phyloP scores from a whole-genome alignment of 371 early-diverging fungal species.

The Choanephora cucurbitarum region DNA sequence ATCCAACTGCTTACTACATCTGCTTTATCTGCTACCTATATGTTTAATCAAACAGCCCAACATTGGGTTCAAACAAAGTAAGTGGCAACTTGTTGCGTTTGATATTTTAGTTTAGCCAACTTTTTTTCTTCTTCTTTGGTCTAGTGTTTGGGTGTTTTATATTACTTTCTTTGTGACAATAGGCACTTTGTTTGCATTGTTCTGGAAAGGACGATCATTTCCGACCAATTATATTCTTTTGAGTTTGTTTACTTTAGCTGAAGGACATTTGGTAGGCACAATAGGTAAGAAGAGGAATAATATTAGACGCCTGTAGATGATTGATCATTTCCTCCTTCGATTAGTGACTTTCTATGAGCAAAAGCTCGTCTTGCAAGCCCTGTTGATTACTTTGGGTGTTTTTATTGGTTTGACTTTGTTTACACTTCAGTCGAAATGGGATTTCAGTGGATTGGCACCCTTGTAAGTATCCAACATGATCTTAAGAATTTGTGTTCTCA shows the following conservation, averaged over 20 bases:
- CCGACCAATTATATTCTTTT: constrained; percentile 70
- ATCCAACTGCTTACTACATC: constrained; percentile 66
- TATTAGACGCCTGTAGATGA: too few species aligned
- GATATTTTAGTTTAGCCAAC: background rate
- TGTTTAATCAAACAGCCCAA: constrained; percentile 54
- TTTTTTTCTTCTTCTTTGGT: too few species aligned
- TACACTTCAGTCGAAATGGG: constrained; percentile 71
- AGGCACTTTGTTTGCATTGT: constrained; percentile 55
- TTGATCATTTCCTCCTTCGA: too few species aligned
- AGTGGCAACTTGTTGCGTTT: constrained; percentile 15
- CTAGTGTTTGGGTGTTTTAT: constrained; percentile 47
- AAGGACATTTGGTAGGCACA: constrained; percentile 68
- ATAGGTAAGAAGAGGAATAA: constrained; percentile 38
- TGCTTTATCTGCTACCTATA: constrained; percentile 56
- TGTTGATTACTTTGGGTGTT: constrained; percentile 70
- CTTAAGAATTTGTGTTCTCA: background rate
- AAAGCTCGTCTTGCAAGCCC: constrained; percentile 67
- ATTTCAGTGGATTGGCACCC: constrained; percentile 69
- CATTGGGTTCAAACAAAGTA: constrained; percentile 62
- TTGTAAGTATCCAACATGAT: constrained; percentile 33
- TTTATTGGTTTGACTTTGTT: constrained; percentile 74
- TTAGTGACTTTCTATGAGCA: constrained; percentile 60
- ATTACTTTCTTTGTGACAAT: constrained; percentile 49
- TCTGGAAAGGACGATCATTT: constrained; percentile 62
- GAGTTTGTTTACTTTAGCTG: constrained; percentile 66